Evolutionary conservation across 2,329 filamentous ascomycete species (phyloP), one percentile per base, ranked within the genome.

Genomic region (Colletotrichum sp.): DNA sequence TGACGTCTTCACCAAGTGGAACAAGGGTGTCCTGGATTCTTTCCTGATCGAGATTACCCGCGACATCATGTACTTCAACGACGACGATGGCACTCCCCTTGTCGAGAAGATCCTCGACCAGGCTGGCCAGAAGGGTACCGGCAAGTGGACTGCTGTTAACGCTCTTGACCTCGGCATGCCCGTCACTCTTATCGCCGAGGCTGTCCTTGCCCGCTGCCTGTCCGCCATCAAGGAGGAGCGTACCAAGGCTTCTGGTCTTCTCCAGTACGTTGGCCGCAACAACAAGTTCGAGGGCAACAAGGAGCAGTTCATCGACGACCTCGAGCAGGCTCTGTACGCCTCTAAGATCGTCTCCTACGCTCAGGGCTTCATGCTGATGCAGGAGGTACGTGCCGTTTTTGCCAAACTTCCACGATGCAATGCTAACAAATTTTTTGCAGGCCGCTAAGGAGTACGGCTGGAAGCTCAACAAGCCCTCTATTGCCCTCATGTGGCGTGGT

Each of bases 281-380:
- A 93, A 92, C 83, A 87, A 85, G 82, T 99, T 99, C 87, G 91
- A 94, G 82, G 97, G 97, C 81, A 92, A 98, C 92, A 96, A 95
- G 92, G 90, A 95, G 86, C 92, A 96, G 86, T 98, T 99, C 92
- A 93, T 99, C 81, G 95, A 95, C 81, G 96, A 99, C 87, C 95
- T 99, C 68, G 97, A 99, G 92, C 97, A 99, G 91, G 97, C 96
- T 81, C 93, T 99, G 78, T 99, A 99, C 85, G 97, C 97, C 80
- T 99, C 96, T 84, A 99, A 99, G 95, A 99, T 99, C 86, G 98
- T 99, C 88, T 99, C 97, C 24, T 99, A 99, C 86, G 96, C 97
- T 80, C 97, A 99, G 90, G 97, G 97, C 85, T 99, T 99, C 93
- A 99, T 99, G 96, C 92, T 99, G 84, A 99, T 99, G 92, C 96